phyloP scores from a whole-genome alignment of 2,329 filamentous ascomycete genomes.

The Fonsecaea monophora region DNA sequence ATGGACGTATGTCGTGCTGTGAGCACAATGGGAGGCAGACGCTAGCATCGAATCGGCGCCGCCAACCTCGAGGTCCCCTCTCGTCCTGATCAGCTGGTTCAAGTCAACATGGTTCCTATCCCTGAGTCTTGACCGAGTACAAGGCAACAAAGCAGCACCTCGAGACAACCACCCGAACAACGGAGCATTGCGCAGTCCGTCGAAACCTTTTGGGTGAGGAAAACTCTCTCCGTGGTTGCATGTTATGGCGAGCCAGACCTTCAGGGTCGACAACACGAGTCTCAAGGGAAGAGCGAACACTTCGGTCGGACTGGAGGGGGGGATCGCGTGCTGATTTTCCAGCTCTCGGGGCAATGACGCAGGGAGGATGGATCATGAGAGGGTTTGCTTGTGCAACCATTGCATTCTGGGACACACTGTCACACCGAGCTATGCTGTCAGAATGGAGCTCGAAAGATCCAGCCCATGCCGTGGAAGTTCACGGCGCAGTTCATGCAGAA shows the following conservation, averaged over 20 bases:
- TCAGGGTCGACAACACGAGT: not conserved
- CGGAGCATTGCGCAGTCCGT: not conserved
- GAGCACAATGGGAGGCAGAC: not conserved
- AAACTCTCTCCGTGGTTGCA: not conserved
- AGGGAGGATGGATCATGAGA: not conserved
- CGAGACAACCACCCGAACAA: not conserved
- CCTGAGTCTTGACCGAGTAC: not conserved
- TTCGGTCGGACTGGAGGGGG: not conserved
- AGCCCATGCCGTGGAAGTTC: not conserved
- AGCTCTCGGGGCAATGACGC: not conserved
- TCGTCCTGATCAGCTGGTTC: not conserved
- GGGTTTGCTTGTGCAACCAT: not conserved
- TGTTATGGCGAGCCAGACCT: not conserved
- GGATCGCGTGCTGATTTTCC: not conserved
- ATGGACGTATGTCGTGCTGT: not conserved
- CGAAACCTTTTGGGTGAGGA: not conserved
- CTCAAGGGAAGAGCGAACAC: not conserved
- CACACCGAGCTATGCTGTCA: not conserved
- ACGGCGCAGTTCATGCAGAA: not conserved
- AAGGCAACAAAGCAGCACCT: not conserved
- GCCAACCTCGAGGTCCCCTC: not conserved
- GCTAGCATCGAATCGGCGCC: not conserved
- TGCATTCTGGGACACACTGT: not conserved
- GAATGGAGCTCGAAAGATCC: not conserved
- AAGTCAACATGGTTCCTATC: not conserved